Base-by-base conservation (phyloP, 2,329 filamentous ascomycete species). In the Catunica adiposa region DNA sequence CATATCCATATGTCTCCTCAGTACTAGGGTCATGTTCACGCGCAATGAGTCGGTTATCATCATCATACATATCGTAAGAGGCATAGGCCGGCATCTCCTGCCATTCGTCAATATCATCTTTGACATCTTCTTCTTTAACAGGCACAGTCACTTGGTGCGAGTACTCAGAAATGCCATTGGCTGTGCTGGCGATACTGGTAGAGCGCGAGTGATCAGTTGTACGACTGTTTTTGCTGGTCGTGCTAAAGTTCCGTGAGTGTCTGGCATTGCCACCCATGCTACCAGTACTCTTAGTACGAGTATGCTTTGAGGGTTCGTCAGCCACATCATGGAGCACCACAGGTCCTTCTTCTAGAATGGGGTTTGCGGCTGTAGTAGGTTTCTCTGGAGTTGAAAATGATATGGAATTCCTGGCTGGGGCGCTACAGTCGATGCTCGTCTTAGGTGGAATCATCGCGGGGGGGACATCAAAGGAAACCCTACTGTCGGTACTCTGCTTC, bases 71-170 rank as follows among this genome's bases (percentile, higher is more conserved):
- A 68, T 97, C 90, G 66, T 92, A 94, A 38, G 84, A 84, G 6
- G 89, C 92, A 64, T 89, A 88, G 1, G 92, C 82, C 1, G 90
- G 92, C 92, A 98, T 98, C 2, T 80, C 78, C 70, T 96, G 88
- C 92, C 92, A 98, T 53, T 76, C 80, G 1, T 71, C 82, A n/a
- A 84, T 84, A 4, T 80, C 80, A 11, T 74, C 70, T 48, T 77
- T 71, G 11, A 75, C 69, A 11, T 78, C 71, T 42, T 76, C 73
- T 60, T 79, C 73, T 15, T 76, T 70, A 3, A 52, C 31, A 11
- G 57, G 54, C 8, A 81, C 77, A 51, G 89, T 70, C 61, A 83
- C 80, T 68, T 96, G 89, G 66, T 98, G 90, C 1, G 92, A 97
- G 74, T 86, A 97, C 68, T 94, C 89, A 8, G 89, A 95, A 17